Base-by-base conservation (phyloP, 768 basidiomycete species). In the Asterophora parasitica region DNA sequence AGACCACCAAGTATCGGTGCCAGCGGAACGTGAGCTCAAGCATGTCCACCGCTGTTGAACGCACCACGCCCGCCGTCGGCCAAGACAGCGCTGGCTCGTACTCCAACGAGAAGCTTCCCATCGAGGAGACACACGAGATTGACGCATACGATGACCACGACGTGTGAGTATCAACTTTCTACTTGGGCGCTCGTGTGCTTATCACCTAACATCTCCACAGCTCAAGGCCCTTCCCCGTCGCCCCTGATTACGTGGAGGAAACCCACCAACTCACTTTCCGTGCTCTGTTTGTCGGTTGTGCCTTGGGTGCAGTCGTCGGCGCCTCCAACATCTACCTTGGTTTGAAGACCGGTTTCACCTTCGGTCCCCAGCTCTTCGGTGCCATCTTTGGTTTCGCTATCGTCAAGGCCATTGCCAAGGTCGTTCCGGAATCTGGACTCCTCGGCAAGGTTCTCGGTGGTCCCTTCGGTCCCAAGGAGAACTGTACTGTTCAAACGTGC, bases 281-380 rank as follows among this genome's bases (percentile, higher is more conserved):
- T 46, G 73, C 78, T 37, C 51, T 82, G 16, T 51, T 79, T 42
- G 74, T 78, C 48, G 78, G 79, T 48, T 73, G 73, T 56, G 51
- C 46, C 12, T 69, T 83, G 23, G 78, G 81, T 26, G 76, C 73
- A 33, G 52, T 82, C 56, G 76, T 83, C 20, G 74, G 77, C 39
- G 78, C 82, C 10, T 79, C 78, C 40, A 81, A 82, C 60, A 77
- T 85, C 50, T 83, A 85, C 60, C 76, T 83, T 16, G 80, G 83
- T 32, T 62, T 84, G 49, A 83, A 85, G 66, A 83, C 82, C 1
- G 82, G 82, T 19, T 82, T 81, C 60, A 81, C 79, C 2, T 82
- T 83, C 59, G 82, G 81, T 26, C 75, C 79, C 23, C 77, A 79
- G 47, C 65, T 81, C 7, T 83, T 83, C 51, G 81, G 80, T 50